These are phyloP conservation scores for Cryphonectria naterciae DNA, from an alignment of 2,329 filamentous ascomycete species.

Conservation along the genomic window DNA sequence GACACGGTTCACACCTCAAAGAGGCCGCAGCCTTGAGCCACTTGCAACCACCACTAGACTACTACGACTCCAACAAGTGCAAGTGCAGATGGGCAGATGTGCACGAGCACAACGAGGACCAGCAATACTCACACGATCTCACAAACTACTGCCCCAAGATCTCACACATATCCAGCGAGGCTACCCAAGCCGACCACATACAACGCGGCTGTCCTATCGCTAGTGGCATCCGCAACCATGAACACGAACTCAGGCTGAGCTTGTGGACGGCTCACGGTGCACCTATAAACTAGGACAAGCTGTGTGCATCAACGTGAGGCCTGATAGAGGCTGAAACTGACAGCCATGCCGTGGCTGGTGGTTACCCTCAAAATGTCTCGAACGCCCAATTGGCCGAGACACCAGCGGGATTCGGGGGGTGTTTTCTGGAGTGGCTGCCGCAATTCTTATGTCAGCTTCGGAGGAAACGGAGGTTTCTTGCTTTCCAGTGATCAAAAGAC, in stretches of 20 bases:
- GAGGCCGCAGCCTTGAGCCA: too few species aligned
- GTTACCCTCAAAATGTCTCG: background rate
- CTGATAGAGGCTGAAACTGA: background rate
- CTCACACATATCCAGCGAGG: too few species aligned
- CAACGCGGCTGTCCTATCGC: background rate
- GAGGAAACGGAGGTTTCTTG: background rate
- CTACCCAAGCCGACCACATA: background rate
- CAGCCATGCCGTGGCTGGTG: background rate
- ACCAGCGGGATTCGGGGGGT: background rate
- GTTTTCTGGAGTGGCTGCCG: conserved; percentile 1
- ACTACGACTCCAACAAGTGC: too few species aligned
- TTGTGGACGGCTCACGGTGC: background rate
- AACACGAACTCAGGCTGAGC: background rate
- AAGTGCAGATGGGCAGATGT: too few species aligned
- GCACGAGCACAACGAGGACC: too few species aligned
- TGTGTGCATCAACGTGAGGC: background rate
- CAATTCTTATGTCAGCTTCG: background rate
- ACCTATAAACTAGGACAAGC: background rate
- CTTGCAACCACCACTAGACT: too few species aligned
- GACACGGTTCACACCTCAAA: background rate
- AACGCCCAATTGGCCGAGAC: background rate
- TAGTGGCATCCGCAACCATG: background rate
- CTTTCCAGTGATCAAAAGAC: too few species aligned
- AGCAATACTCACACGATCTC: too few species aligned
- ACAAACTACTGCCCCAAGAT: too few species aligned